phyloP scores from a whole-genome alignment of 2,329 filamentous ascomycete genomes.

The Chalara sp. region DNA sequence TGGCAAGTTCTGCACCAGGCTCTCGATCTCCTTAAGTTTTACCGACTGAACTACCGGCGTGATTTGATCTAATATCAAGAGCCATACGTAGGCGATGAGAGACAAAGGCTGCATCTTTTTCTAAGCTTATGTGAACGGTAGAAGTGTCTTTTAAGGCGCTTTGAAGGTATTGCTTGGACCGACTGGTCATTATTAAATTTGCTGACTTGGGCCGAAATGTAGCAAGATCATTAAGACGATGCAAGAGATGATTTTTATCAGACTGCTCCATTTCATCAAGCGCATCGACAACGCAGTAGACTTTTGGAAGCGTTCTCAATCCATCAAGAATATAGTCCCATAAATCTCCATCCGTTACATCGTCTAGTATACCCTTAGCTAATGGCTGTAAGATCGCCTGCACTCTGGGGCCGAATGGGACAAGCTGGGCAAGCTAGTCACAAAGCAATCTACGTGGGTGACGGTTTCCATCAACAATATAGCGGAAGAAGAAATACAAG shows the following conservation, averaged over 20 bases:
- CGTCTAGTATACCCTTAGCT: slow-evolving; percentile 7
- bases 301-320: slow-evolving; percentile 14
- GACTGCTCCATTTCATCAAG: slow-evolving; percentile 18
- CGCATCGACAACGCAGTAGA: slow-evolving; percentile 41
- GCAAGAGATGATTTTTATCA: slow-evolving; percentile 2
- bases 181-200: slow-evolving; percentile 18
- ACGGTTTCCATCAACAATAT: slow-evolving; percentile 29
- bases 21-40: slow-evolving; percentile 3
- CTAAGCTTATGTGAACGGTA: slow-evolving; percentile 14
- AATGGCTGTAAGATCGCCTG: slow-evolving; percentile 15
- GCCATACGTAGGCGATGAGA: slow-evolving; percentile 18
- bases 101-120: slow-evolving; percentile 11
- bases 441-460: slow-evolving; percentile 20
- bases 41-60: slow-evolving; percentile 5
- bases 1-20: slow-evolving; percentile 5
- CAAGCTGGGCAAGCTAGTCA: slow-evolving; percentile 28
- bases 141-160: slow-evolving; percentile 11
- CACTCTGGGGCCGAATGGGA: slow-evolving; percentile 24
- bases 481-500: slow-evolving; percentile 32
- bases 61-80: slow-evolving; percentile 17
- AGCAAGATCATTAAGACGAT: slow-evolving; percentile 8
- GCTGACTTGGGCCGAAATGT: slow-evolving; percentile 7
- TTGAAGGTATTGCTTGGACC: slow-evolving; percentile 16
- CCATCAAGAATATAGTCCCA: slow-evolving; percentile 25
- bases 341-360: slow-evolving; percentile 16